Evolutionary conservation across 768 basidiomycete genomes (phyloP).

Genomic region (Lactarius pseudohatsudake): DNA sequence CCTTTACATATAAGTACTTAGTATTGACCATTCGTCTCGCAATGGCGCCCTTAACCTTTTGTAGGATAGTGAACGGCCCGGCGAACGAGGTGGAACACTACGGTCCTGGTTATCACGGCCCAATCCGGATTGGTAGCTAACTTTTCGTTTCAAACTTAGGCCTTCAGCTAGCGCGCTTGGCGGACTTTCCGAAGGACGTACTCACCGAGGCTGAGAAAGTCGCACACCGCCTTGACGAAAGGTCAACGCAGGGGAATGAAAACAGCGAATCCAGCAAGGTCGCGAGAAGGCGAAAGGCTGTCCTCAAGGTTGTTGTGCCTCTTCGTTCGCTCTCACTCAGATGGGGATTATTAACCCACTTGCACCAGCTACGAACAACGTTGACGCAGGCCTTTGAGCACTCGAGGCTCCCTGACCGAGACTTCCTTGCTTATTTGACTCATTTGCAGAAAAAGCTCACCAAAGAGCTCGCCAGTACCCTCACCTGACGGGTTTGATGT

Average conservation of each 20-base stretch:
- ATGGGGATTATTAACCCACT: background rate
- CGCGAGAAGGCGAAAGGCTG: constrained; percentile 60
- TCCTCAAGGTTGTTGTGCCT: constrained; percentile 48
- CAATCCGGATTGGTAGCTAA: background rate
- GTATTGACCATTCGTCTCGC: background rate
- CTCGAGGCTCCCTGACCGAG: constrained; percentile 71
- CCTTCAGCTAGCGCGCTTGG: constrained; percentile 83
- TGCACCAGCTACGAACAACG: constrained; percentile 65
- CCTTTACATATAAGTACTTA: constrained; percentile 74
- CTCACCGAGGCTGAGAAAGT: constrained; percentile 61
- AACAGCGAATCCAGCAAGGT: constrained; percentile 62
- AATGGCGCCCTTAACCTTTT: background rate
- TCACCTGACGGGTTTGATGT: constrained; percentile 28
- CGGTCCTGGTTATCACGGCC: constrained; percentile 43
- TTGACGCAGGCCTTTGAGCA: constrained; percentile 71
- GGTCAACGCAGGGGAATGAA: constrained; percentile 57
- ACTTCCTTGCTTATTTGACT: constrained; percentile 62
- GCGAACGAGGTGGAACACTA: constrained; percentile 67
- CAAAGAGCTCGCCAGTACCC: constrained; percentile 46
- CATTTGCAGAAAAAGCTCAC: constrained; percentile 72
- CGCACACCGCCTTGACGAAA: constrained; percentile 54
- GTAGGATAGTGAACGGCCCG: constrained; percentile 72
- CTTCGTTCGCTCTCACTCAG: background rate
- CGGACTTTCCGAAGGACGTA: constrained; percentile 78
- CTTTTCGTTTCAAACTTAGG: constrained; percentile 46